Evolutionary conservation across 1,284 basidiomycete species (phyloP).

Genomic region (Takashimella koratensis): DNA sequence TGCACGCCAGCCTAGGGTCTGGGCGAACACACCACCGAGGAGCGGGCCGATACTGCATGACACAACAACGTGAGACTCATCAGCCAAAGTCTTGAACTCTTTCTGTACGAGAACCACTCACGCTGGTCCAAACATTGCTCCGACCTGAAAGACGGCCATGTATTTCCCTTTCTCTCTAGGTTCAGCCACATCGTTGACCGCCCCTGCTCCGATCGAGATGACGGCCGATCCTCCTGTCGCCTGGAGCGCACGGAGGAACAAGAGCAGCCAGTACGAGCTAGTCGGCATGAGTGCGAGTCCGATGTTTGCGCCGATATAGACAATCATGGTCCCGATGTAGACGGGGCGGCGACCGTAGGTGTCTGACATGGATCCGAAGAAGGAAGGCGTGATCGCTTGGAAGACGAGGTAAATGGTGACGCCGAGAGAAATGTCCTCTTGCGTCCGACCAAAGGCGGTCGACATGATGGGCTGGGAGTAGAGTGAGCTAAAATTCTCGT

Average conservation of each 20-base stretch:
- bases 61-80: background rate
- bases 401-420: constrained; percentile 47
- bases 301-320: constrained; percentile 45
- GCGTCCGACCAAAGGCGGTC: constrained; percentile 27
- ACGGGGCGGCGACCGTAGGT: constrained; percentile 39
- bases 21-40: constrained; percentile 30
- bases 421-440: constrained; percentile 42
- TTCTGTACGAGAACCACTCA: background rate
- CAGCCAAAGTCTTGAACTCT: constrained; percentile 5
- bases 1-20: constrained; percentile 18
- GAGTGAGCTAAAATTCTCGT: constrained; percentile 36
- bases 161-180: constrained; percentile 45
- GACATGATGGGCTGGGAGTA: constrained; percentile 43
- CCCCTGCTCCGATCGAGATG: constrained; percentile 45
- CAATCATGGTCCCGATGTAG: constrained; percentile 38
- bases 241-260: constrained; percentile 44
- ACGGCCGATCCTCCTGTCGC: constrained; percentile 45
- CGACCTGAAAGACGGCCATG: constrained; percentile 36
- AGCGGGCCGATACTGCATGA: constrained; percentile 18
- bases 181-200: constrained; percentile 43
- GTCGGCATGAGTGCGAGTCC: constrained; percentile 44
- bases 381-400: constrained; percentile 43
- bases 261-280: constrained; percentile 39
- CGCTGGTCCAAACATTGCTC: constrained; percentile 35
- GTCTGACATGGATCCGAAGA: constrained; percentile 45